Evolutionary conservation across 495 filamentous ascomycete genomes (phyloP), one percentile per base, ranked within the genome.

Genomic region (Jackrogersella minutella): DNA sequence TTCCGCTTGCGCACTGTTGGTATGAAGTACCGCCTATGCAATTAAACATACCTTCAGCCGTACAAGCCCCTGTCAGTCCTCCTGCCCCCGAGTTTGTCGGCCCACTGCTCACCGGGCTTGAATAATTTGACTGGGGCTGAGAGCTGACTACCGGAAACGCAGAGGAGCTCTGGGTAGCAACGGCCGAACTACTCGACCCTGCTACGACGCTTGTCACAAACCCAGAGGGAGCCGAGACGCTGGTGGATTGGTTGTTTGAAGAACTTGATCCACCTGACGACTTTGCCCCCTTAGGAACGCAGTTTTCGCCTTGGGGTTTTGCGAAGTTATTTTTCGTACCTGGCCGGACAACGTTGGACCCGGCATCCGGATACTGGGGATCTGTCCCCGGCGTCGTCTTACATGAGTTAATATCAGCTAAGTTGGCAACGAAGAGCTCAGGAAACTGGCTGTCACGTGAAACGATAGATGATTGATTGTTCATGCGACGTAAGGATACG

Each of bases 351-450:
- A 88, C 77, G 16, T 81, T 85, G 16, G 76, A 53, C 13, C 88
- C 88, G 3, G 86, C 84, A 68, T 84, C 76, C 24, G 86, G 87
- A 75, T 81, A 89, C 30, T 70, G 44, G 40, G 85, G 71, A 51
- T 88, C 79, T 0, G 58, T 62, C 26, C 63, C 53, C 3, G 84
- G 81, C 3, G 40, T 5, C 0, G 82, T 89, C 26, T 78, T 79
- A 76, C 90, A 91, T 36, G 80, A 81, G 17, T 78, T 79, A 54
- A 79, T 79, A 9, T 58, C 58, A 0, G 57, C 68, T 41, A 91
- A 79, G 79, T 97, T 96, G 63, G 89, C 91, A n/a, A 89, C 82
- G 62, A 94, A 89, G 85, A 97, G 90, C 47, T 88, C 79, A 1
- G 93, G 93, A 30, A 92, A 89, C n/a, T 74, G 76, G 52, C 80